Base-by-base conservation (phyloP, 2,329 filamentous ascomycete genomes). In the Rosellinia necatrix region DNA sequence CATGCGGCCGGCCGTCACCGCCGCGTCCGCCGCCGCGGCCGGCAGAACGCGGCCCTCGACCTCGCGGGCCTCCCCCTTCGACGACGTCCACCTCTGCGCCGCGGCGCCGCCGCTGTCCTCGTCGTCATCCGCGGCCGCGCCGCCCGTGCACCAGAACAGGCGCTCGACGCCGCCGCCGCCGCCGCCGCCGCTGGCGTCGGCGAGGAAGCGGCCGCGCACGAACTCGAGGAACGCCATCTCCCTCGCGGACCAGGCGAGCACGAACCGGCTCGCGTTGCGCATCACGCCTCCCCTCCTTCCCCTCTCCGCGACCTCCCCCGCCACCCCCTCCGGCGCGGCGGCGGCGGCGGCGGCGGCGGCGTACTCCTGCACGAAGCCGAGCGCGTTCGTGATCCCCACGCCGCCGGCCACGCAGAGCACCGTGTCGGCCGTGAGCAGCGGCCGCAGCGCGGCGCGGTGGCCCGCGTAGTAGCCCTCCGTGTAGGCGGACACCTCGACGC, bases 211-310 rank as follows among this genome's bases (percentile, higher is more conserved):
- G 4, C 30, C 25, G 42, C 50, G 54, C 19, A 68, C 65, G 25
- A 65, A 51, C 6, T 68, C 52, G 25, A 68, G 65, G 9, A 68
- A 60, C 3, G 56, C 40, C 15, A 56, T 46, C 46, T 68, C 65
- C 8, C 48, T 58, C 4, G 65, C 64, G n/a, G 66, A 65, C 66
- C 66, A 68, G 4, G 65, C 65, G 1, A 68, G 59, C 8, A 67
- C 56, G 15, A 68, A 65, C 6, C 61, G 58, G 22, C 37, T 62
- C 0, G 64, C 52, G 6, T 56, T 59, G 35, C 44, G 55, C 65
- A 68, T 64, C 6, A 61, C 50, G 2, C 57, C 41, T 5, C 25
- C 37, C 2, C 12, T n/a, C 6, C 40, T 35, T 2, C 12, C 13
- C 6, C 40, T 56, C 19, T n/a, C 42, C 3, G 47, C n/a, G 0